Evolutionary conservation across 2,329 filamentous ascomycete genomes (phyloP).

Genomic region (Polychaeton citri): DNA sequence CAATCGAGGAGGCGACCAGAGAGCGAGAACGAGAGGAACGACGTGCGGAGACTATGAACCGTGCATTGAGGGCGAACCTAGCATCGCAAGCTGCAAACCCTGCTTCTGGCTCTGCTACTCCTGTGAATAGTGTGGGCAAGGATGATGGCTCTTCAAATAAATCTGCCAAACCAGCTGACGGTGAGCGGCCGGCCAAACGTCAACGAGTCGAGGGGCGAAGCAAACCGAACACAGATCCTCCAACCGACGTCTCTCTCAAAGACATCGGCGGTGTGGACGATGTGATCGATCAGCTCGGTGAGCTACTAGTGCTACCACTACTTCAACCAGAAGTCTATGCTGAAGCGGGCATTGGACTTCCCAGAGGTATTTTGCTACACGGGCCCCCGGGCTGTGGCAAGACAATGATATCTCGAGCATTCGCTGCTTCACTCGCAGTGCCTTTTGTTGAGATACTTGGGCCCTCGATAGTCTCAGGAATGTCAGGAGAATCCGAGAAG

Average conservation of each 20-base stretch:
- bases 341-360: conserved; percentile 52
- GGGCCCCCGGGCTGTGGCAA: conserved; percentile 80
- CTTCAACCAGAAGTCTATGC: conserved; percentile 53
- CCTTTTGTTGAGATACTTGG: conserved; percentile 74
- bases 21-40: conserved; percentile 7
- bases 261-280: conserved; percentile 68
- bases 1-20: conserved; percentile 27
- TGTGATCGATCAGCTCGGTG: conserved; percentile 54
- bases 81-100: conserved; percentile 1
- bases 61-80: conserved; percentile 28
- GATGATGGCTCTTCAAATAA: conserved; percentile 11
- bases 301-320: conserved; percentile 62
- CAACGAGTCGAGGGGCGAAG: conserved; percentile 53
- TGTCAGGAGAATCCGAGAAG: conserved; percentile 83
- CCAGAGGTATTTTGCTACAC: conserved; percentile 64
- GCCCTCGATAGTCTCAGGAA: conserved; percentile 68
- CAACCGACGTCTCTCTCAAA: conserved; percentile 52
- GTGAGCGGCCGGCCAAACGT: conserved; percentile 29
- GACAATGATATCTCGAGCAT: conserved; percentile 69
- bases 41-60: conserved; percentile 45
- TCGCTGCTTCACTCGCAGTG: conserved; percentile 61
- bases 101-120: conserved; percentile 2
- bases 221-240: conserved; percentile 41
- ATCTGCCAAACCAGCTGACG: background rate
- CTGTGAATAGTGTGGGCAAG: conserved; percentile 15